phyloP scores from a whole-genome alignment of 1,284 basidiomycete genomes.

The Fistulinella cinereoalba region DNA sequence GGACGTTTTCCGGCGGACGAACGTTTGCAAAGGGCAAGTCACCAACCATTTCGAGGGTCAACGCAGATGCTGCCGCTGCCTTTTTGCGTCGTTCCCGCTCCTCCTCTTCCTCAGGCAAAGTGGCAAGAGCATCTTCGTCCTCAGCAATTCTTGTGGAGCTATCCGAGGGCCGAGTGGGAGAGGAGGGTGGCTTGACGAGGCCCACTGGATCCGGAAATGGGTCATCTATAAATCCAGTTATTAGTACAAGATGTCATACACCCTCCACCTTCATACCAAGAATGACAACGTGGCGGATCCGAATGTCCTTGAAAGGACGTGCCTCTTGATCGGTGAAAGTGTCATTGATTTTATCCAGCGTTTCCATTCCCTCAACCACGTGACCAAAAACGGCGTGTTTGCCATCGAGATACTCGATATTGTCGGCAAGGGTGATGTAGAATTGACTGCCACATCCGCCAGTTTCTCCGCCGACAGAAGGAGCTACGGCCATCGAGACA shows the following conservation, averaged over 20 bases:
- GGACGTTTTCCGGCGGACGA: slow-evolving; percentile 94
- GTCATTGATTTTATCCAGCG: slow-evolving; percentile 90
- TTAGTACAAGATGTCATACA: slow-evolving; percentile 5
- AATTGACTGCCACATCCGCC: slow-evolving; percentile 94
- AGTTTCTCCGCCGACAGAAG: slow-evolving; percentile 58
- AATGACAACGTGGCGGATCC: slow-evolving; percentile 90
- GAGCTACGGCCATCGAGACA: slow-evolving; percentile 93
- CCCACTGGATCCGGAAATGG: slow-evolving; percentile 88
- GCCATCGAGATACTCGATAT: slow-evolving; percentile 93
- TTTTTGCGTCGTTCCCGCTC: slow-evolving; percentile 78
- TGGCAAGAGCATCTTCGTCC: slow-evolving; percentile 81
- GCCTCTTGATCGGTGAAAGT: slow-evolving; percentile 87
- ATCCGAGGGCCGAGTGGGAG: slow-evolving; percentile 80
- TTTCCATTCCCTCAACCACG: slow-evolving; percentile 93
- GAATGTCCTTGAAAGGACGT: slow-evolving; percentile 88
- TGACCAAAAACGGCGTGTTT: slow-evolving; percentile 95
- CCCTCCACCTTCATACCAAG: slow-evolving; percentile 55
- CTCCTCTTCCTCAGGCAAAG: slow-evolving; percentile 77
- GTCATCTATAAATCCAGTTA: slow-evolving; percentile 62
- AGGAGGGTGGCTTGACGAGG: slow-evolving; percentile 68
- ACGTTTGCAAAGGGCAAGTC: slow-evolving; percentile 98
- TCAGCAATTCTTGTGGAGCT: slow-evolving; percentile 85
- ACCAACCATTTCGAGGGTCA: slow-evolving; percentile 99
- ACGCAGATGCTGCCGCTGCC: slow-evolving; percentile 87
- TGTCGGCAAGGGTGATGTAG: slow-evolving; percentile 90